A percentile compares a stretch with the other conserved stretches of the same genome.
These are phyloP conservation scores for Erodium texanum DNA, from an alignment of 441 rosid species.

Conservation along the genomic window DNA sequence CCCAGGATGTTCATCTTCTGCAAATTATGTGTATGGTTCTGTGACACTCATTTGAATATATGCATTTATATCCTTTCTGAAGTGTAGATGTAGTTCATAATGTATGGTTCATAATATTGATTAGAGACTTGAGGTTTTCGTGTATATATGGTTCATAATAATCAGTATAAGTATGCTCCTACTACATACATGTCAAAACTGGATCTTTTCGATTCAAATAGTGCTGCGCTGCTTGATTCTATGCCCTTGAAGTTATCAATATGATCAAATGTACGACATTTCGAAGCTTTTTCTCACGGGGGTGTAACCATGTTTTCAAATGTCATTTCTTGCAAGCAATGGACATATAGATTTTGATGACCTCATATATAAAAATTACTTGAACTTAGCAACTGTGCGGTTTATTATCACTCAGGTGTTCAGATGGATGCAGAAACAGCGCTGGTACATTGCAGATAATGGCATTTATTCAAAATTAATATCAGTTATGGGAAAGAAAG, in stretches of 20 bases:
- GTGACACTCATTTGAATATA: not conserved
- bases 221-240: too few relatives aligned
- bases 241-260: too few relatives aligned
- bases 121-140: not conserved
- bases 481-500: conserved; percentile 78
- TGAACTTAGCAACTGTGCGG: too few relatives aligned
- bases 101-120: not conserved
- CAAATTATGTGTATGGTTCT: too few relatives aligned
- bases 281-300: too few relatives aligned
- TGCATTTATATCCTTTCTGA: not conserved
- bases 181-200: not conserved
- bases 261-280: too few relatives aligned
- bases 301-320: not conserved
- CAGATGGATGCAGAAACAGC: conserved; percentile 94
- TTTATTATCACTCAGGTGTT: conserved; percentile 41
- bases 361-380: too few relatives aligned
- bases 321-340: not conserved
- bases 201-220: not conserved
- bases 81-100: not conserved
- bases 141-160: not conserved
- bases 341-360: not conserved
- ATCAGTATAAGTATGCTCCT: not conserved
- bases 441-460: conserved; percentile 80
- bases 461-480: conserved; percentile 81
- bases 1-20: not conserved